A percentile compares a stretch with the other conserved stretches of the same genome.
Evolutionary conservation across 495 filamentous ascomycete species (phyloP).

Genomic region (Penicillium parvum): DNA sequence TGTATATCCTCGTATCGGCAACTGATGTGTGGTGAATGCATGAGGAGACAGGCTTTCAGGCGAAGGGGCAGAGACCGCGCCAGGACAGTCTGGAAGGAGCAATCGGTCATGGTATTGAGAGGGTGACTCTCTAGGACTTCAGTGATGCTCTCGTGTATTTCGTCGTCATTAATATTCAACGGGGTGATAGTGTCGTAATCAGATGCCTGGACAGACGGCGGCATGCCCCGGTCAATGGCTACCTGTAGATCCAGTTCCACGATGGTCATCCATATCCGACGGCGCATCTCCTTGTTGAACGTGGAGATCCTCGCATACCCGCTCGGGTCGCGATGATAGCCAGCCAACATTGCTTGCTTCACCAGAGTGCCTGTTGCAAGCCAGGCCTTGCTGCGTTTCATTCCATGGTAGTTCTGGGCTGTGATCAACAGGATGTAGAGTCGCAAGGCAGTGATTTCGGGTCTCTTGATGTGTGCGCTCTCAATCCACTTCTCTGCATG

Average conservation of each 20-base stretch:
- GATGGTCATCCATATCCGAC: conserved; percentile 65
- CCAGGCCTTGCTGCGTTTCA: conserved; percentile 57
- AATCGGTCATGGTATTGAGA: conserved; percentile 33
- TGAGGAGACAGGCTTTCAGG: conserved; percentile 34
- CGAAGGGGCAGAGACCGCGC: conserved; percentile 33
- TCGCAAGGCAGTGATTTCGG: conserved; percentile 53
- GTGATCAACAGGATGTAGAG: conserved; percentile 57
- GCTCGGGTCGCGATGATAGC: conserved; percentile 53
- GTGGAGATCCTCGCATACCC: conserved; percentile 49
- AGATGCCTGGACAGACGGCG: conserved; percentile 47
- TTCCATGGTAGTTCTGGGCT: conserved; percentile 50
- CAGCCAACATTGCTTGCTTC: conserved; percentile 52
- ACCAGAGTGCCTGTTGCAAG: conserved; percentile 53
- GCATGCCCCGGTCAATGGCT: conserved; percentile 55
- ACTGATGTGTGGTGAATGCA: conserved; percentile 41
- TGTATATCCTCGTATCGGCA: conserved; percentile 46
- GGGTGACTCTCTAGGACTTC: conserved; percentile 31
- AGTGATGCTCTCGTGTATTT: conserved; percentile 33
- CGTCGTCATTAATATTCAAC: conserved; percentile 47
- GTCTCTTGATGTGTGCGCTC: conserved; percentile 49
- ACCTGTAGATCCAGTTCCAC: conserved; percentile 59
- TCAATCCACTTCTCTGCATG: conserved; percentile 61
- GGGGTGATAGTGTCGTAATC: conserved; percentile 57
- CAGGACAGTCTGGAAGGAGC: conserved; percentile 33
- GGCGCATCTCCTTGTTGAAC: conserved; percentile 60